Percentiles rank a stretch among this genome's conserved stretches.
Conservation (phyloP, 1,284 basidiomycete species). For the Chiua sp. region DNA sequence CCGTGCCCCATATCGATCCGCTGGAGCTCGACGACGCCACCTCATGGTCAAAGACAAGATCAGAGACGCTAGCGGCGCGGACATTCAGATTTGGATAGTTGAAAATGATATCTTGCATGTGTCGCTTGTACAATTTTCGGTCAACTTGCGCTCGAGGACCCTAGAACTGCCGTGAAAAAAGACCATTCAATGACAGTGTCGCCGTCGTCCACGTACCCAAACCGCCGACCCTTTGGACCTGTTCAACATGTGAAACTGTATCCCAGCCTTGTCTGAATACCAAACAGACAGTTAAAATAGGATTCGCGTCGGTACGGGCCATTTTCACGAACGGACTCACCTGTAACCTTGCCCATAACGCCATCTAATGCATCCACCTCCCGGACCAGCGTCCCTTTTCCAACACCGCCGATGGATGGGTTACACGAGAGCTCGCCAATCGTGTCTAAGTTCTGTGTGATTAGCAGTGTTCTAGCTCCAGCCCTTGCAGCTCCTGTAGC, state of each 20-base stretch:
- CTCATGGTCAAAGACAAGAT: slow-evolving; percentile 70
- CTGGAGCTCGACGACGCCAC: slow-evolving; percentile 33
- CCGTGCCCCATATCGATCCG: slow-evolving; percentile 48
- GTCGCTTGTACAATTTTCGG: slow-evolving; percentile 77
- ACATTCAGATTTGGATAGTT: slow-evolving; percentile 74
- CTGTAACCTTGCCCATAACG: slow-evolving; percentile 76
- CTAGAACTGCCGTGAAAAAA: slow-evolving; percentile 40
- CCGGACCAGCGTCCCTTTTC: slow-evolving; percentile 87
- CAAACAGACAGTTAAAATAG: neutral
- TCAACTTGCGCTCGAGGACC: slow-evolving; percentile 93
- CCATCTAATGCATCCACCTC: slow-evolving; percentile 91
- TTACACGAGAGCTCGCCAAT: slow-evolving; percentile 93
- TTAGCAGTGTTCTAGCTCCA: slow-evolving; percentile 78
- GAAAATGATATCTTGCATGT: slow-evolving; percentile 77
- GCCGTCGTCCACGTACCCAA: slow-evolving; percentile 59
- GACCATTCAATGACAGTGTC: neutral
- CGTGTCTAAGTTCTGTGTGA: slow-evolving; percentile 82
- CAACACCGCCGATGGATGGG: slow-evolving; percentile 87
- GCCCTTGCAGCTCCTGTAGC: slow-evolving; percentile 85
- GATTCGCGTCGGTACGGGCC: neutral
- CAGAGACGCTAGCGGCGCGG: slow-evolving; percentile 78
- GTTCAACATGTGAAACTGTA: slow-evolving; percentile 89
- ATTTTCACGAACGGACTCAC: slow-evolving; percentile 44
- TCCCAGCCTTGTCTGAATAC: slow-evolving; percentile 77
- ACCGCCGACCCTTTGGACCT: slow-evolving; percentile 87